Conservation (phyloP, 169 alveolate genomes). For the Babesia sp. region DNA sequence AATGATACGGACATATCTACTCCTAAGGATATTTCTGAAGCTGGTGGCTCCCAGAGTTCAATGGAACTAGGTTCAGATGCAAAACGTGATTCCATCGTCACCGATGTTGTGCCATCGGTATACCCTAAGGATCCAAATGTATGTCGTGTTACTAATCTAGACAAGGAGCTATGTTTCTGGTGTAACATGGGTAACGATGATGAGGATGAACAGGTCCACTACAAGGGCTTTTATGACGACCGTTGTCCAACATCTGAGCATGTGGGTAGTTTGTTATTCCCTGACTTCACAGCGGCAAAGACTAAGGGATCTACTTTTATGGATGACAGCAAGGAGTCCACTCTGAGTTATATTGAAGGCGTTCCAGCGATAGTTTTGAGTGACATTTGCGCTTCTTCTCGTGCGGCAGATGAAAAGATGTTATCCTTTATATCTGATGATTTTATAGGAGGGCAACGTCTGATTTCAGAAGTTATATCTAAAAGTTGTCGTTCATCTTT, state of each 20-base stretch:
- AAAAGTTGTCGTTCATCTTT: conserved; percentile 20
- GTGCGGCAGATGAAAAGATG: conserved; percentile 56
- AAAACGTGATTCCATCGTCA: too few species aligned
- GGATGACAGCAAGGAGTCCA: not conserved
- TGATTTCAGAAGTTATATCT: conserved; percentile 41
- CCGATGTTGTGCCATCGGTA: too few species aligned
- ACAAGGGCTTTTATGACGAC: conserved; percentile 53
- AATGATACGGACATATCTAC: too few species aligned
- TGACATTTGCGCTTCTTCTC: conserved; percentile 32
- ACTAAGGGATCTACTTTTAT: not conserved
- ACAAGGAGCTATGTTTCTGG: conserved; percentile 55
- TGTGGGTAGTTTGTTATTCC: conserved; percentile 36
- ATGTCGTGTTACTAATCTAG: conserved; percentile 19
- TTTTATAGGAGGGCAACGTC: conserved; percentile 44
- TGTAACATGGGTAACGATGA: conserved; percentile 50
- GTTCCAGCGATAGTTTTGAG: conserved; percentile 20
- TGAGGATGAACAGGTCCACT: conserved; percentile 32
- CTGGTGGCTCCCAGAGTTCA: too few species aligned
- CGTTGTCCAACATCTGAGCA: conserved; percentile 39
- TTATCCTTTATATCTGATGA: conserved; percentile 41
- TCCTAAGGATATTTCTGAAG: too few species aligned
- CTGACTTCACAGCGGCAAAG: conserved; percentile 23
- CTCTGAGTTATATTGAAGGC: not conserved
- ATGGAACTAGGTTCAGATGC: too few species aligned
- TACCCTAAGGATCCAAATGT: not conserved